Conservation (phyloP, 768 basidiomycete species). For the Holtermannia corniformis region DNA sequence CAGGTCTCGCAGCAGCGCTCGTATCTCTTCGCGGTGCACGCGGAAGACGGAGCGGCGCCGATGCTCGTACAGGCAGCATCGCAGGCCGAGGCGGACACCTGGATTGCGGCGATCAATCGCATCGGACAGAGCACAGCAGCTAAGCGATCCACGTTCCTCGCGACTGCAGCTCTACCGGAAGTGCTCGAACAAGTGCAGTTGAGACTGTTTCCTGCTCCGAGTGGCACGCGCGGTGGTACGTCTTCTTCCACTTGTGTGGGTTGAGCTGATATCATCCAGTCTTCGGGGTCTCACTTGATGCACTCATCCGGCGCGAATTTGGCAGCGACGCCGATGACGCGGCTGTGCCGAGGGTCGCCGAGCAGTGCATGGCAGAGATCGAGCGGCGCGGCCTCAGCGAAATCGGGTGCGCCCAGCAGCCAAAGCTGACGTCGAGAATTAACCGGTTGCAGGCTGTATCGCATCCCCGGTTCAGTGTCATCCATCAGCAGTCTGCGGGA, state of each 20-base stretch:
- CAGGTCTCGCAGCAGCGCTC: slow-evolving; percentile 61
- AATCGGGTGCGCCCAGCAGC: too few relatives aligned
- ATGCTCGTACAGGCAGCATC: slow-evolving; percentile 58
- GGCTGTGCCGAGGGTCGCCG: slow-evolving; percentile 6
- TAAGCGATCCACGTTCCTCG: slow-evolving; percentile 69
- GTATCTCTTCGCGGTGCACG: slow-evolving; percentile 70
- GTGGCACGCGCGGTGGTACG: too few relatives aligned
- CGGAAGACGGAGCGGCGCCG: slow-evolving; percentile 79
- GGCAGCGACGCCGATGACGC: slow-evolving; percentile 1
- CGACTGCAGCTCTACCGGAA: slow-evolving; percentile 62
- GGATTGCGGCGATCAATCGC: slow-evolving; percentile 65
- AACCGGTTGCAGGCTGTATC: slow-evolving; percentile 46
- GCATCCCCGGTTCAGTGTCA: slow-evolving; percentile 65
- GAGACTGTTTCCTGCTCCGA: too few relatives aligned
- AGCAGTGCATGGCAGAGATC: slow-evolving; percentile 3
- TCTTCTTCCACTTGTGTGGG: too few relatives aligned
- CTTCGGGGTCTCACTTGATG: slow-evolving; percentile 8
- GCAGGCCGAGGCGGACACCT: slow-evolving; percentile 61
- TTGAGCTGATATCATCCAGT: slow-evolving; percentile 4
- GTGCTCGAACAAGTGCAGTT: too few relatives aligned
- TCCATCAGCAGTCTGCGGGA: slow-evolving; percentile 64
- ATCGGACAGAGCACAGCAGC: slow-evolving; percentile 66
- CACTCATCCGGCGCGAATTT: slow-evolving; percentile 2
- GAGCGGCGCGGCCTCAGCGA: slow-evolving; percentile 8
- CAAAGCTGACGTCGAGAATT: not conserved